Evolutionary conservation across 192 early-diverging fungal genomes (phyloP).

Genomic region (Fimicolochytrium jonesii): DNA sequence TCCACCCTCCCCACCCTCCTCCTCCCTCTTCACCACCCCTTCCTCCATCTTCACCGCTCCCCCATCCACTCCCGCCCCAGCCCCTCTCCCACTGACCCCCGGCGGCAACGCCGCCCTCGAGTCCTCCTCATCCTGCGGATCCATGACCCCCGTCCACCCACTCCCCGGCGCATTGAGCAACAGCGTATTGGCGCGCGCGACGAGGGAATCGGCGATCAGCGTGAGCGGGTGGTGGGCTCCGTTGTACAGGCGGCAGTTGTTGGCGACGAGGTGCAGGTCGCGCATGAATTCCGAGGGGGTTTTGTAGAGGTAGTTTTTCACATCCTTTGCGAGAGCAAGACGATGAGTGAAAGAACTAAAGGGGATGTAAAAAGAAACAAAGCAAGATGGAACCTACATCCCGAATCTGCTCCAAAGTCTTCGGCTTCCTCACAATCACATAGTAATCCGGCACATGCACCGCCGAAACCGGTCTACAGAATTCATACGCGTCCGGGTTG

Average conservation of each 20-base stretch:
- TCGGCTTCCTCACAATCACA: conserved; percentile 46
- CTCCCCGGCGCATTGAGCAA: too few relatives aligned
- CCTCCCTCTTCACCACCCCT: too few relatives aligned
- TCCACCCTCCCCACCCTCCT: too few relatives aligned
- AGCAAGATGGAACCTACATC: conserved; percentile 33
- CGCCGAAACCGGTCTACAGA: conserved; percentile 44
- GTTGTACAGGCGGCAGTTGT: conserved; percentile 53
- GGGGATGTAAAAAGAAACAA: conserved; percentile 2
- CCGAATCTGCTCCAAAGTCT: conserved; percentile 49
- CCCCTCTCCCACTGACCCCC: too few relatives aligned
- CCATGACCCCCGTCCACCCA: too few relatives aligned
- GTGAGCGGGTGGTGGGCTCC: conserved; percentile 46
- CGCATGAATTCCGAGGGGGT: conserved; percentile 43
- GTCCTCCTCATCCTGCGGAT: too few relatives aligned
- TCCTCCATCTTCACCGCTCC: too few relatives aligned
- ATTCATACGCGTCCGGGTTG: conserved; percentile 43
- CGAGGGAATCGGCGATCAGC: conserved; percentile 33
- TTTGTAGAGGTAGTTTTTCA: conserved; percentile 36
- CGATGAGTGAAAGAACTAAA: neutral
- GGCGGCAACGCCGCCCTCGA: too few relatives aligned
- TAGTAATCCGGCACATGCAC: conserved; percentile 51
- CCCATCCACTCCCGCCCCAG: too few relatives aligned
- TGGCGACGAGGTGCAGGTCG: conserved; percentile 49
- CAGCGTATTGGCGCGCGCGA: conserved; percentile 32
- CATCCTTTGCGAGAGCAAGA: conserved; percentile 16